A percentile compares a stretch with the other conserved stretches of the same genome.
phyloP scores from a whole-genome alignment of 495 filamentous ascomycete genomes.

The Annulohypoxylon stygium region DNA sequence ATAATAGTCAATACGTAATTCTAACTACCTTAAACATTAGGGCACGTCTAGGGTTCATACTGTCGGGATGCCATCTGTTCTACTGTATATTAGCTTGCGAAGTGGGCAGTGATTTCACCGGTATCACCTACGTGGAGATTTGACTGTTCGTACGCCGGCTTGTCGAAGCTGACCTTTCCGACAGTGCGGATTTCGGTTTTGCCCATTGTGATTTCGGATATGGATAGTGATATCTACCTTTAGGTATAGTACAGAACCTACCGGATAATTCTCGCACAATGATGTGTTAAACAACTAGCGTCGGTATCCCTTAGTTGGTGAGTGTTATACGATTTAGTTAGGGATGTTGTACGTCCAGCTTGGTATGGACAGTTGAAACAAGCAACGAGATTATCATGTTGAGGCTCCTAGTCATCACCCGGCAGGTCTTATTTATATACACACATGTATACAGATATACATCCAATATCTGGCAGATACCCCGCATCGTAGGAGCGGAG shows the following conservation, averaged over 20 bases:
- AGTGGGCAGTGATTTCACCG: background rate
- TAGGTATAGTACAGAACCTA: background rate
- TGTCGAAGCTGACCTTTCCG: constrained; percentile 81
- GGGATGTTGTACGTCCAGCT: background rate
- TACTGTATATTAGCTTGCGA: constrained; percentile 47
- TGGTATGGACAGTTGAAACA: background rate
- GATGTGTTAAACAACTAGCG: background rate
- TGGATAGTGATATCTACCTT: background rate
- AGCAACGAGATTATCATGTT: too few species aligned
- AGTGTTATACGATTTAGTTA: background rate
- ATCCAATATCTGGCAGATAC: background rate
- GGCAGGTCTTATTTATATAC: too few species aligned
- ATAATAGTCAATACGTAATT: background rate
- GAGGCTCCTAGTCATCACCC: background rate
- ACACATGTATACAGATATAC: too few species aligned
- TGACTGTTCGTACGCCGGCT: constrained; percentile 79
- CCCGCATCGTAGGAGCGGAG: constrained; percentile 37
- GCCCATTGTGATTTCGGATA: constrained; percentile 61
- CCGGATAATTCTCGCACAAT: background rate
- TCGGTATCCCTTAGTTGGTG: background rate
- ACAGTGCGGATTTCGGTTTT: constrained; percentile 75
- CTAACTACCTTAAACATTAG: background rate
- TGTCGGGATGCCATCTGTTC: constrained; percentile 97
- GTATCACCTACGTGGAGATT: constrained; percentile 76
- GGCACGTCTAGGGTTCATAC: constrained; percentile 58